Conservation (phyloP, 148 eudicot species). For the Dysphania ambrosioides region DNA sequence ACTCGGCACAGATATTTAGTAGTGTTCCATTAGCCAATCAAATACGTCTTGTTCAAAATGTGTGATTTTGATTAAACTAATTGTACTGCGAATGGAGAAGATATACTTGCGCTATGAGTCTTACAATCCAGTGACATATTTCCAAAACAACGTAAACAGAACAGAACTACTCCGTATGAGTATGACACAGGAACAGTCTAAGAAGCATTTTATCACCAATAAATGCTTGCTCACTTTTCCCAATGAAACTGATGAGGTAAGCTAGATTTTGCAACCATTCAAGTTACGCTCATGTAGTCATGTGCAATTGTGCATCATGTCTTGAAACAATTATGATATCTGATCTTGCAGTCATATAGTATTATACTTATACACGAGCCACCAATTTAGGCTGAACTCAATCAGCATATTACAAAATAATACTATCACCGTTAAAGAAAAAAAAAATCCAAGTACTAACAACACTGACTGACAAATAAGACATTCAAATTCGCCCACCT, state of each 20-base stretch:
- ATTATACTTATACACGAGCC: constrained; percentile 10
- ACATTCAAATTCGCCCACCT: neutral
- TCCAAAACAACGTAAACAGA: neutral
- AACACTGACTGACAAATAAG: no score
- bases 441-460: no score
- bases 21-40: no score
- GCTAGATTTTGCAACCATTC: constrained; percentile 27
- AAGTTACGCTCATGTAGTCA: constrained; percentile 32
- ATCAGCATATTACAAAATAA: no score
- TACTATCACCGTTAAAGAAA: no score
- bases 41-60: no score
- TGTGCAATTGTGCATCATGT: constrained; percentile 34
- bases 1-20: no score
- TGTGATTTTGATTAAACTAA: no score
- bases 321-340: constrained; percentile 32
- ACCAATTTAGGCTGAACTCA: neutral
- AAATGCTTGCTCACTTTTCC: constrained; percentile 19
- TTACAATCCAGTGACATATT: neutral
- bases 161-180: no score
- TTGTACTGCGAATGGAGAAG: no score
- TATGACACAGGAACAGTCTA: neutral
- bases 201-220: neutral
- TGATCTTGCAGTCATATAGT: constrained; percentile 27
- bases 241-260: constrained; percentile 32
- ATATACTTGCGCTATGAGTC: no score